Evolutionary conservation across 768 basidiomycete genomes (phyloP), one percentile per base, ranked within the genome.

Genomic region (Russula abietina): DNA sequence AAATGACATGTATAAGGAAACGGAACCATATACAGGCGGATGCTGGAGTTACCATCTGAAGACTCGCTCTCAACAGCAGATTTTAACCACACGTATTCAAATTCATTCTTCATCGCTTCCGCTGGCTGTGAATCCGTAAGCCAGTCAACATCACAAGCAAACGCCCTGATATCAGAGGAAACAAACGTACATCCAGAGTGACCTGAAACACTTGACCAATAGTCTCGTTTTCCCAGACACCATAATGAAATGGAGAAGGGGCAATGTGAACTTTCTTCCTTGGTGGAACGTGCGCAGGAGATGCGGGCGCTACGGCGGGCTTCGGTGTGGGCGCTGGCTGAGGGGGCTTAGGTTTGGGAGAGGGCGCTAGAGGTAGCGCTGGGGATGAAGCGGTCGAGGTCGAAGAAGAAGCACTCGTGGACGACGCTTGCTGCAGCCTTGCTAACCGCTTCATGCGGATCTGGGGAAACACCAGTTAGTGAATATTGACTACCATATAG

Each of bases 401-500:
- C 14, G 66, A 72, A 33, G 78, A 64, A 11, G 59, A 41, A 2
- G 39, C 36, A 54, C 67, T 68, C 28, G 72, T 57, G 43, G 75
- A 75, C 46, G 76, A 65, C 43, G 71, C 77, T 33, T 33, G 33
- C 70, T 89, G 88, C 9, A 98, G 80, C 72, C 90, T 92, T 36
- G 91, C 93, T 57, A 98, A 80, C 60, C 95, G 85, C 75, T 96
- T 96, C 73, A 92, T 77, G 67, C 93, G 91, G 71, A 97, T 96
- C 94, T 96, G 69, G 16, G 48, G 56, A 63, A 30, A 32, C 22
- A 19, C 24, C 11, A 24, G 17, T 64, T 24, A 58, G 61, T 33
- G 39, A 24, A 17, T 14, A 30, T 24, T 3, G 45, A 14, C 33
- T 36, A 52, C 16, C 6, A 14, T 38, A 38, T 45, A 46, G 36